phyloP scores from a whole-genome alignment of 257 asterid genomes.

The Salvia hispanica region DNA sequence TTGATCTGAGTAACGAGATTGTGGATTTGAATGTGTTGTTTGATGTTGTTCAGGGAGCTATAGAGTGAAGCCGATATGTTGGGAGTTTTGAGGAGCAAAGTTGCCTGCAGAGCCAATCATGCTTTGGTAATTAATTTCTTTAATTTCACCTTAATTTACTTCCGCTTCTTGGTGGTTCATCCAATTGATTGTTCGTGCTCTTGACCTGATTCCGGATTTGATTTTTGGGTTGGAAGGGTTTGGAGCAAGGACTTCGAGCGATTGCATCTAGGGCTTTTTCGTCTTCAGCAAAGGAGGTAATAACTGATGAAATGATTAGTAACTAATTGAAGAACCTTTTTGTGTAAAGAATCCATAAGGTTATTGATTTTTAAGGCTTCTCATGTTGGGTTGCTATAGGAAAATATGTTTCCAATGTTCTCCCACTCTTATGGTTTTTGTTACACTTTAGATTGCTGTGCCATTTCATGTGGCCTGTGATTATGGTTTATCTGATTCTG shows the following conservation, averaged over 20 bases:
- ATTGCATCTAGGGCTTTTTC: constrained; percentile 63
- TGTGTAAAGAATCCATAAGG: not conserved
- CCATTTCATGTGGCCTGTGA: not conserved
- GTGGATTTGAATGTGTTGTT: constrained; percentile 10
- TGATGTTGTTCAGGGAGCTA: constrained; percentile 32
- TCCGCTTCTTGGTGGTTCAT: not conserved
- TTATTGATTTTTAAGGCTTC: not conserved
- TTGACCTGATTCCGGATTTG: not conserved
- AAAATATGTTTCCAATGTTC: not conserved
- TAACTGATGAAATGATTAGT: constrained; percentile 3
- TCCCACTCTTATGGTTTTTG: too few relatives aligned
- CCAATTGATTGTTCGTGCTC: constrained; percentile 23
- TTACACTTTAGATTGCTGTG: not conserved
- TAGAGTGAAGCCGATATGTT: constrained; percentile 46
- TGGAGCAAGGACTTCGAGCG: constrained; percentile 55
- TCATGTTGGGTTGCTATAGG: not conserved
- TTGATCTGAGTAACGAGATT: constrained; percentile 31
- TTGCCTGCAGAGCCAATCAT: constrained; percentile 44
- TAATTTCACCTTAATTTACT: not conserved
- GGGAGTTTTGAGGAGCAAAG: constrained; percentile 49
- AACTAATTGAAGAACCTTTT: not conserved
- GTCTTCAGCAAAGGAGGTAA: constrained; percentile 66
- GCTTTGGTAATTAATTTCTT: constrained; percentile 35
- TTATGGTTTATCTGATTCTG: not conserved
- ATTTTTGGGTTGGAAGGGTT: constrained; percentile 31